These are phyloP conservation scores for Wickerhamiella azyma DNA, from an alignment of 805 yeast genomes.

Conservation along the genomic window DNA sequence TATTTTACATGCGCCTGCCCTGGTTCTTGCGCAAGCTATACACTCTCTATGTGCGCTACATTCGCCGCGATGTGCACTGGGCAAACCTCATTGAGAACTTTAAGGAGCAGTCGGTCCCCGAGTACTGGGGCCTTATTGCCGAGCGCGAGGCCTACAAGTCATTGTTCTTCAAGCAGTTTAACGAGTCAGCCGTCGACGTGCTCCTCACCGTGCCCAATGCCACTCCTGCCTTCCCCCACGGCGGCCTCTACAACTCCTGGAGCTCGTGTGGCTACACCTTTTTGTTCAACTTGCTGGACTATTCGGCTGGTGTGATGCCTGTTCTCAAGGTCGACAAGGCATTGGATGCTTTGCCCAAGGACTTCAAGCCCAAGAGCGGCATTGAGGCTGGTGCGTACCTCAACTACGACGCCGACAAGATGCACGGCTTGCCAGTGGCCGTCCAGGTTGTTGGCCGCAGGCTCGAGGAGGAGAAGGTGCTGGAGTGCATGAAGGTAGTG, in stretches of 20 bases:
- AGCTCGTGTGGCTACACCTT: conserved; percentile 40
- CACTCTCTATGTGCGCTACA: conserved; percentile 25
- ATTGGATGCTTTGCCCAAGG: conserved; percentile 23
- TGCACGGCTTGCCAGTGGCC: conserved; percentile 48
- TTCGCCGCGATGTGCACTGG: conserved; percentile 27
- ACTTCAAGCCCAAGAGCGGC: conserved; percentile 25
- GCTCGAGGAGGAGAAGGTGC: conserved; percentile 47
- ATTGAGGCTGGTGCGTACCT: conserved; percentile 34
- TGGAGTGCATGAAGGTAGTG: conserved; percentile 34
- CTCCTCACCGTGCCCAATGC: conserved; percentile 31
- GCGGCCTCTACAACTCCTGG: conserved; percentile 26
- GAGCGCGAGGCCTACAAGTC: conserved; percentile 28
- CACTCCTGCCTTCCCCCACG: conserved; percentile 31
- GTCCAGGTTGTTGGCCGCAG: conserved; percentile 52
- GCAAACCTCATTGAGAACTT: conserved; percentile 28
- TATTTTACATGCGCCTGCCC: conserved; percentile 25
- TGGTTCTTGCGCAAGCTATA: conserved; percentile 24
- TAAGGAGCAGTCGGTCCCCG: conserved; percentile 25
- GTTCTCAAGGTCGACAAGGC: conserved; percentile 38
- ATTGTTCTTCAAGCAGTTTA: conserved; percentile 25
- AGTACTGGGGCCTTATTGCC: conserved; percentile 26
- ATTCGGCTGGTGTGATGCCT: conserved; percentile 44
- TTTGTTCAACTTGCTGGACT: conserved; percentile 41
- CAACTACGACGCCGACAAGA: conserved; percentile 37
- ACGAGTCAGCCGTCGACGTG: conserved; percentile 27